These are phyloP conservation scores for Xylaria bambusicola DNA, from an alignment of 495 filamentous ascomycete species.

Conservation along the genomic window DNA sequence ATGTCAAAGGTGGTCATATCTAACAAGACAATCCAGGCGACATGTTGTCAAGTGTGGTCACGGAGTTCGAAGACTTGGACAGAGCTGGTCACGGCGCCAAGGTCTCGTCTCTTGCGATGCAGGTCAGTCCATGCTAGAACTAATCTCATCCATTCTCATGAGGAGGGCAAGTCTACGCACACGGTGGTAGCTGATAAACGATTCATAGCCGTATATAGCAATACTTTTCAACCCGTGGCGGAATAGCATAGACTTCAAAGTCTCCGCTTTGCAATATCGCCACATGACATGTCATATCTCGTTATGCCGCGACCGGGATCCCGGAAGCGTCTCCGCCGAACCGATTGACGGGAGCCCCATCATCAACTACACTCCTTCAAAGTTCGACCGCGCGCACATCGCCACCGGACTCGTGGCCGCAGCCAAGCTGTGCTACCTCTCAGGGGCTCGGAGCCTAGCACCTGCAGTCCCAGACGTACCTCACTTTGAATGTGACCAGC, in stretches of 20 bases:
- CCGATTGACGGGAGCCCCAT: conserved; percentile 57
- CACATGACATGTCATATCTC: conserved; percentile 62
- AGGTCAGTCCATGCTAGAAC: neutral
- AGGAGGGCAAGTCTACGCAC: no score
- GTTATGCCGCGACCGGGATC: conserved; percentile 63
- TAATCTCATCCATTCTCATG: no score
- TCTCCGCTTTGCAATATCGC: conserved; percentile 53
- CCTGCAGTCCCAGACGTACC: conserved; percentile 52
- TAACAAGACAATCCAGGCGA: conserved; percentile 25
- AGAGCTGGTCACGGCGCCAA: conserved; percentile 70
- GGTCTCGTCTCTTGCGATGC: conserved; percentile 47
- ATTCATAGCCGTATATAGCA: conserved; percentile 18
- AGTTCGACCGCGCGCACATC: conserved; percentile 61
- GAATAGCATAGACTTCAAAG: conserved; percentile 62
- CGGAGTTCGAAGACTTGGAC: conserved; percentile 71
- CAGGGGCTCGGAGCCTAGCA: conserved; percentile 67
- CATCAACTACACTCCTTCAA: conserved; percentile 61
- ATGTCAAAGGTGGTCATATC: no score
- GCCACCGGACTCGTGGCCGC: conserved; percentile 59
- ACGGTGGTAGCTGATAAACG: neutral
- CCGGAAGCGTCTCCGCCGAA: conserved; percentile 67
- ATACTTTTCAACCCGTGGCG: conserved; percentile 60
- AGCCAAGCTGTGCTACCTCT: conserved; percentile 66
- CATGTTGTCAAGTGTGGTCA: conserved; percentile 65
- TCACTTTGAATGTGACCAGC: conserved; percentile 56